phyloP scores from a whole-genome alignment of 2,329 filamentous ascomycete species.

The Aspergillus candidus region DNA sequence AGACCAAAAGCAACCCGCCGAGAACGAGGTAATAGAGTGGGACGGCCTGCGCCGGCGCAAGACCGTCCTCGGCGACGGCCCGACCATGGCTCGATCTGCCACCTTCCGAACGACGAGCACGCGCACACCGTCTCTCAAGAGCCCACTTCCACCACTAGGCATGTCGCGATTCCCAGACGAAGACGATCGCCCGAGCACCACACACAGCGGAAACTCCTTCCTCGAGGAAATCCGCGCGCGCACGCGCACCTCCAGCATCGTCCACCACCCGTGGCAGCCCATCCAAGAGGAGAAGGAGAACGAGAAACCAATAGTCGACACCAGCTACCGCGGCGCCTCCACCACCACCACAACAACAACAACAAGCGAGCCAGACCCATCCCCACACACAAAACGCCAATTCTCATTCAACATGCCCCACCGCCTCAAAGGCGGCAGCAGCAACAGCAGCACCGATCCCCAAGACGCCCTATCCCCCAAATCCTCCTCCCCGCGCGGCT shows the following conservation, averaged over 20 bases:
- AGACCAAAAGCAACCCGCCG: slow-evolving; percentile 65
- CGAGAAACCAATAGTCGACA: slow-evolving; percentile 51
- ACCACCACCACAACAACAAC: slow-evolving; percentile 25
- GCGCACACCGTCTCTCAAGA: slow-evolving; percentile 39
- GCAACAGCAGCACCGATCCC: slow-evolving; percentile 12
- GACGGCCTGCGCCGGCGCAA: slow-evolving; percentile 77
- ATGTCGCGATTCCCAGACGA: slow-evolving; percentile 77
- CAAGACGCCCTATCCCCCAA: background rate
- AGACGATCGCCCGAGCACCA: slow-evolving; percentile 24
- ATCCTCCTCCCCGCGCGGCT: slow-evolving; percentile 29
- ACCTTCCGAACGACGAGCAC: slow-evolving; percentile 15
- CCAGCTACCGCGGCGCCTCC: slow-evolving; percentile 24
- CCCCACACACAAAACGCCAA: slow-evolving; percentile 57
- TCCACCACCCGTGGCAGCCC: slow-evolving; percentile 32
- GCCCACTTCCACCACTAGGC: slow-evolving; percentile 69
- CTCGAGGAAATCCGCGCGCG: slow-evolving; percentile 35
- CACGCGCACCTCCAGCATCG: slow-evolving; percentile 32
- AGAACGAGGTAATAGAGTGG: slow-evolving; percentile 81
- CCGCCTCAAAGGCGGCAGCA: slow-evolving; percentile 34
- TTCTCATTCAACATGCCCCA: slow-evolving; percentile 91
- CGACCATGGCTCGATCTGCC: slow-evolving; percentile 28
- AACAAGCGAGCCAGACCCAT: slow-evolving; percentile 15
- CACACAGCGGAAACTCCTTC: slow-evolving; percentile 29
- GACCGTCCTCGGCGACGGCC: slow-evolving; percentile 48
- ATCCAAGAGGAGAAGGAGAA: slow-evolving; percentile 37